Base-by-base conservation (phyloP, 352 stramenopile species). In the Globisporangium rhizosaccharum region DNA sequence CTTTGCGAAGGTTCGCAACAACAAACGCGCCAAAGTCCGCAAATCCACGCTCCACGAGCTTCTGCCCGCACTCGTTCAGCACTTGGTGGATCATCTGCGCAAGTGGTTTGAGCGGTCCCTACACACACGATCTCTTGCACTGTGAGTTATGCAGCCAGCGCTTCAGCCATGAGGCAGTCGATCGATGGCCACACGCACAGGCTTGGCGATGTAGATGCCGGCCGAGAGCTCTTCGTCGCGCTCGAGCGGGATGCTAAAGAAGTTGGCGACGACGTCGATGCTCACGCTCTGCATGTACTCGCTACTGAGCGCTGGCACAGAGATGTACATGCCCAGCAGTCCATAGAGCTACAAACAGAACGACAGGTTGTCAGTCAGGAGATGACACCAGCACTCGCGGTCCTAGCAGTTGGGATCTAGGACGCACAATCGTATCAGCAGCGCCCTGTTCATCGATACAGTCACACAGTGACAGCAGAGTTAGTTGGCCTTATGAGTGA, bases 271-370 rank as follows among this genome's bases (percentile, higher is more conserved):
- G 44, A 78, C 54, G 51, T 93, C 81, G 30, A 93, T 66, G 59
- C 67, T 83, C 56, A 93, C 57, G 61, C 69, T 70, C 53, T 70
- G 56, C 53, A 91, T 55, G 71, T 85, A 90, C 58, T 72, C 64
- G 25, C 70, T 75, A 54, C 82, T 62, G n/a, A 92, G 63, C 41
- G 75, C 76, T n/a, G 80, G 79, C 44, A 75, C 74, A 2, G 79
- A 88, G 41, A 92, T 92, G 79, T 89, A 92, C 73, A 92, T 89
- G 56, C 83, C 83, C 46, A 92, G 73, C n/a, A 90, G 59, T n/a
- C 83, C 83, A 58, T 88, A 92, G 56, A 88, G 63, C 83, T 92
- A 59, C 28, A 64, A 42, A 17, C 28, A 15, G 3, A 6, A 15
- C 15, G 28, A 52, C 23, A 51, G 8, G 46, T 3, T 23, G n/a